Evolutionary conservation across 2,329 filamentous ascomycete genomes (phyloP), one percentile per base, ranked within the genome.

Genomic region (Lasiodiplodia sp.): DNA sequence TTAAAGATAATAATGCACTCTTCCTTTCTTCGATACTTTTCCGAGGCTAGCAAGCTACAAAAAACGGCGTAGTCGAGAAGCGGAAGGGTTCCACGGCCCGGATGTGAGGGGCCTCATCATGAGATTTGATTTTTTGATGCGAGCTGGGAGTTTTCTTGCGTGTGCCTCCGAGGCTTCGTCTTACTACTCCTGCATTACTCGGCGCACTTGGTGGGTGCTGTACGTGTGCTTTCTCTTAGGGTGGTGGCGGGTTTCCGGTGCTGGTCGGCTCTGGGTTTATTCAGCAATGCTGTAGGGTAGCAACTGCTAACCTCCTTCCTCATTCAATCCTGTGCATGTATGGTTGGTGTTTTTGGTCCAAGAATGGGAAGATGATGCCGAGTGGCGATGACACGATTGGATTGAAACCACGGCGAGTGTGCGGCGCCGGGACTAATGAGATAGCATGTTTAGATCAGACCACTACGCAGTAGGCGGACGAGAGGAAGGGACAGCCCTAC

Each of bases 111-210:
- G 57, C 16, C 37, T 23, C 38, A 25, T 60, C 47, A 55, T 28
- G 44, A 64, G 65, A 34, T 53, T 49, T 68, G 53, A 34, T 40
- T 62, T 68, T 34, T 52, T 62, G 40, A 49, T 67, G 38, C 34
- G 49, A 63, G 66, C 66, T 60, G 66, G 60, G 66, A 68, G 66
- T 68, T 68, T 47, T 68, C 31, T 64, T 68, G 49, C 57, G 57
- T 38, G 44, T 67, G 53, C 55, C 65, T 67, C 66, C 49, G 56
- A 49, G 66, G 37, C 66, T 67, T 52, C 55, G 65, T 53, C 65
- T 53, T 53, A 52, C 63, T 44, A 60, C 66, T 68, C 66, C 57
- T 63, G 66, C 66, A 68, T 68, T 68, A 49, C 34, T 55, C 65
- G 66, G 66, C 66, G 66, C 56, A 67, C 65, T 52, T 56, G 65